Base-by-base conservation (phyloP, 306 rosid species). In the Acmispon strigosus region DNA sequence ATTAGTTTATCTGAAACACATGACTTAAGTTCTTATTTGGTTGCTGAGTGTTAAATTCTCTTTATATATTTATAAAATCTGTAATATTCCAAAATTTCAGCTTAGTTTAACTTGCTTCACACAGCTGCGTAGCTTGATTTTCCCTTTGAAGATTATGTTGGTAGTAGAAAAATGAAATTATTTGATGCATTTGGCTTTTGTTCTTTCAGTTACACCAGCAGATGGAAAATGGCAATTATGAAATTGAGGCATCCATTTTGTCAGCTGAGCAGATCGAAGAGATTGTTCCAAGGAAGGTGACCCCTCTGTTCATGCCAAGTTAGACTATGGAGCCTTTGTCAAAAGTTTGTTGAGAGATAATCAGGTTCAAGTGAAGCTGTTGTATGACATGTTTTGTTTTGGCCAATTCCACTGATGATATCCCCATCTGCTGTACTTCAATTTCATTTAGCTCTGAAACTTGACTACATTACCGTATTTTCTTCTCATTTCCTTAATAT, bases 221-320 rank as follows among this genome's bases (percentile, higher is more conserved):
- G 70, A 87, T 90, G 85, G 86, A 88, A 64, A 69, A 78, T 56
- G 83, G 78, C 39, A 76, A 84, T 62, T 88, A 83, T 55, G 93
- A 85, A 8, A 58, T 84, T 7, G 83, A 55, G 71, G 76, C 80
- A 44, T 85, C 93, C 14, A 79, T 79, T 78, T 76, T 88, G 78
- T 77, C 89, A 13, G 59, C 82, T 4, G 89, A 88, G 60, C 80
- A 84, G 42, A 84, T 90, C 15, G 82, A 86, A 72, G 96, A 83
- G 81, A 84, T 86, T 44, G 88, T 90, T 79, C 81, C 60, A 51
- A 81, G 90, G 69, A 88, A 80, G 76, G 83, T 78, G 18, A 70
- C 89, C 8, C 91, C 91, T 24, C 66, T 86, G 54, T 87, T 77
- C 76, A 69, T 36, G 32, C 90, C 89, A 13, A 75, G 75, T 8